These are phyloP conservation scores for Bipolaris sorokiniana DNA, from an alignment of 2,329 filamentous ascomycete species.

Conservation along the genomic window DNA sequence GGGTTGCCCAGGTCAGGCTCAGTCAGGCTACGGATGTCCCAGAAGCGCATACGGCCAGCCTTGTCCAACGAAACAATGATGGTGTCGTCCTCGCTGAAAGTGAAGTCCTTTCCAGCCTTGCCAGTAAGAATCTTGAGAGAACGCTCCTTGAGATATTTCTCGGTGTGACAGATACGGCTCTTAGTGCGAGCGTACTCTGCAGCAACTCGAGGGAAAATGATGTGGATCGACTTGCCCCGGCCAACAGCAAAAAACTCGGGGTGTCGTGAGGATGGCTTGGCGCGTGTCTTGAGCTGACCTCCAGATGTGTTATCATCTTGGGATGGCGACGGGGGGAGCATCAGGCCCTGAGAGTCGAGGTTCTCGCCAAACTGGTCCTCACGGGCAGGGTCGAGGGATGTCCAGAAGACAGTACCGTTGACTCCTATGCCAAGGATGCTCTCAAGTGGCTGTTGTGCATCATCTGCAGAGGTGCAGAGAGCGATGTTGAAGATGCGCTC, in stretches of 20 bases:
- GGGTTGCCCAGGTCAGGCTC: slow-evolving; percentile 55
- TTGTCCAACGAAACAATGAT: slow-evolving; percentile 96
- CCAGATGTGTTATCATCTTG: slow-evolving; percentile 91
- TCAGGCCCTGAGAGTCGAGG: slow-evolving; percentile 83
- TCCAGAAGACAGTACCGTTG: slow-evolving; percentile 97
- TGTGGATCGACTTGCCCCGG: slow-evolving; percentile 92
- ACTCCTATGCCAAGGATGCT: slow-evolving; percentile 90
- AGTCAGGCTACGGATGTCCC: slow-evolving; percentile 87
- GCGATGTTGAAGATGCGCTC: slow-evolving; percentile 96
- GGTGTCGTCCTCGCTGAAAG: slow-evolving; percentile 94
- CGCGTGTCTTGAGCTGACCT: slow-evolving; percentile 92
- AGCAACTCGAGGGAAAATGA: slow-evolving; percentile 71
- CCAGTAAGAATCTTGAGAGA: slow-evolving; percentile 93
- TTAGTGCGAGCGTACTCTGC: slow-evolving; percentile 58
- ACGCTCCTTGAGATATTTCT: slow-evolving; percentile 84
- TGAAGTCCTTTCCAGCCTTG: slow-evolving; percentile 98
- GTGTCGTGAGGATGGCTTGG: slow-evolving; percentile 85
- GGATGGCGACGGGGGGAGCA: slow-evolving; percentile 83
- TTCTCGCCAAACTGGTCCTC: slow-evolving; percentile 72
- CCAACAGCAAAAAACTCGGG: slow-evolving; percentile 95
- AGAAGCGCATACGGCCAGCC: slow-evolving; percentile 94
- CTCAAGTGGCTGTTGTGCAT: slow-evolving; percentile 58
- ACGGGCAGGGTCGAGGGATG: slow-evolving; percentile 62
- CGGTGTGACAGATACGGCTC: slow-evolving; percentile 75
- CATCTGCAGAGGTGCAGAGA: slow-evolving; percentile 71